Conservation (phyloP, 352 stramenopile species). For the Phytophthora litchii region DNA sequence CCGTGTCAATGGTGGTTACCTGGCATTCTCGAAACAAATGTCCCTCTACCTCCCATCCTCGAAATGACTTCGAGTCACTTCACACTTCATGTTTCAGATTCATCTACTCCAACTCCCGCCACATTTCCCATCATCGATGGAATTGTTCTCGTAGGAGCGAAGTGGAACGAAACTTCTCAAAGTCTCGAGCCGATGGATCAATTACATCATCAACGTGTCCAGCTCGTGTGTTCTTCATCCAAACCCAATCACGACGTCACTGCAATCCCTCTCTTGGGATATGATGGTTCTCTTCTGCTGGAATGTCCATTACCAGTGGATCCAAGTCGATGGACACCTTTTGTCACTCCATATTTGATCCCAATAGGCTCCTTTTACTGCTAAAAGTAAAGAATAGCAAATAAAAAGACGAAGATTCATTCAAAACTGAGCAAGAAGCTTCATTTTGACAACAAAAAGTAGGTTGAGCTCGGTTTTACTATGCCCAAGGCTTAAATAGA, state of each 20-base stretch:
- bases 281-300: constrained; percentile 15
- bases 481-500: constrained; percentile 43
- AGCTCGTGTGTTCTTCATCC: constrained; percentile 16
- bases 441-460: not conserved
- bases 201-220: constrained; percentile 25
- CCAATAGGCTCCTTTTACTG: constrained; percentile 17
- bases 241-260: not conserved
- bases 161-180: constrained; percentile 33
- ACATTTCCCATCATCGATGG: constrained; percentile 37
- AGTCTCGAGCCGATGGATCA: constrained; percentile 4
- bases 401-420: not conserved
- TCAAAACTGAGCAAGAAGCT: not conserved
- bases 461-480: not conserved
- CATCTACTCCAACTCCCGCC: not conserved
- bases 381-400: constrained; percentile 1
- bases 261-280: constrained; percentile 14
- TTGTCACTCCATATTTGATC: constrained; percentile 19
- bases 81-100: constrained; percentile 16
- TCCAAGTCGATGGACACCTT: not conserved
- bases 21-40: constrained; percentile 7
- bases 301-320: constrained; percentile 24
- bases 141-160: constrained; percentile 37
- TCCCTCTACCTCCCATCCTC: constrained; percentile 18
- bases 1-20: constrained; percentile 23
- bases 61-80: not conserved